Percentiles rank a stretch among this genome's conserved stretches.
Evolutionary conservation across 768 basidiomycete genomes (phyloP).

Genomic region (Hygrocybe punicea): DNA sequence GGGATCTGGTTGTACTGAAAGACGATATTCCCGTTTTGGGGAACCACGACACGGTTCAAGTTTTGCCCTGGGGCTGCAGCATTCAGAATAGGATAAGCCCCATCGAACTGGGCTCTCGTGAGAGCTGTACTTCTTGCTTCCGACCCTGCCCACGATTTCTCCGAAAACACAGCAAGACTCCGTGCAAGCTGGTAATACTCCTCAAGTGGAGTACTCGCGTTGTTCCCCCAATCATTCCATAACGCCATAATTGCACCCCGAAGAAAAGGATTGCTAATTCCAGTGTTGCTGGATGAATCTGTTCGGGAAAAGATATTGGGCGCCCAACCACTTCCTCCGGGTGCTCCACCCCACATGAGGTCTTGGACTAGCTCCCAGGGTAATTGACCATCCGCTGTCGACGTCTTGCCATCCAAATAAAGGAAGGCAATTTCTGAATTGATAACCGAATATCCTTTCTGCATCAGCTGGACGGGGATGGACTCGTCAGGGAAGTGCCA

Average conservation of each 20-base stretch:
- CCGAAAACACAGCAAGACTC: slow-evolving; percentile 40
- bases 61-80: slow-evolving; percentile 43
- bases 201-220: slow-evolving; percentile 43
- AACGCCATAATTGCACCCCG: slow-evolving; percentile 37
- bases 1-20: slow-evolving; percentile 24
- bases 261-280: slow-evolving; percentile 24
- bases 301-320: slow-evolving; percentile 33
- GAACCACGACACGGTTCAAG: slow-evolving; percentile 38
- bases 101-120: slow-evolving; percentile 35
- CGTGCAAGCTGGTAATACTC: slow-evolving; percentile 43
- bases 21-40: slow-evolving; percentile 27
- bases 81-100: slow-evolving; percentile 36
- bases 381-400: slow-evolving; percentile 27
- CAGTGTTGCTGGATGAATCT: slow-evolving; percentile 33
- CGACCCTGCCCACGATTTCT: slow-evolving; percentile 45
- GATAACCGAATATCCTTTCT: slow-evolving; percentile 36
- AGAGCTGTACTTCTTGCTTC: slow-evolving; percentile 34
- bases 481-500: slow-evolving; percentile 38
- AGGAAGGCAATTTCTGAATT: slow-evolving; percentile 37
- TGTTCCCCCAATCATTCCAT: slow-evolving; percentile 48
- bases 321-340: slow-evolving; percentile 33
- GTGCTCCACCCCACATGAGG: slow-evolving; percentile 31
- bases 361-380: slow-evolving; percentile 31
- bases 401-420: slow-evolving; percentile 38
- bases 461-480: slow-evolving; percentile 32